Evolutionary conservation across 2,329 filamentous ascomycete genomes (phyloP).

Genomic region (Nigrograna mackinnonii): DNA sequence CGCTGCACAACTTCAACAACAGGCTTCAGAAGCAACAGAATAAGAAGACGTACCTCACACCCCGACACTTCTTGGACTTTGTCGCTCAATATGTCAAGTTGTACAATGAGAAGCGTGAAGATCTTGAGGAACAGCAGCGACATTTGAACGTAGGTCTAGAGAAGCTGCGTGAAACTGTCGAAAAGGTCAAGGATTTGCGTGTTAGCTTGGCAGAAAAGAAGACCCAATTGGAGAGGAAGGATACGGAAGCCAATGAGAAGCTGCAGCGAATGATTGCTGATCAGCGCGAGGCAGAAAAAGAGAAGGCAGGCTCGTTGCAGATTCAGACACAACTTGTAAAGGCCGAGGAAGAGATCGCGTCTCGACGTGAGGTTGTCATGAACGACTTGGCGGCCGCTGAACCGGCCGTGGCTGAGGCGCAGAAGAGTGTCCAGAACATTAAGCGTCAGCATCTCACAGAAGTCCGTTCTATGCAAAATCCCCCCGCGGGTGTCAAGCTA

Average conservation of each 20-base stretch:
- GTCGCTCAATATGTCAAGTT: conserved; percentile 96
- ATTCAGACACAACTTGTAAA: conserved; percentile 85
- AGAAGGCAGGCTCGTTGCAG: conserved; percentile 84
- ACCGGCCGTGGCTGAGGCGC: conserved; percentile 88
- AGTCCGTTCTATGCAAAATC: conserved; percentile 95
- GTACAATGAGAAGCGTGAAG: conserved; percentile 97
- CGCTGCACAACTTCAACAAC: conserved; percentile 84
- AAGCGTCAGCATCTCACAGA: conserved; percentile 96
- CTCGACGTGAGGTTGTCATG: conserved; percentile 81
- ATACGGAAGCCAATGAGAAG: conserved; percentile 95
- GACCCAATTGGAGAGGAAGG: conserved; percentile 87
- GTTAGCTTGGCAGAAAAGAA: conserved; percentile 94
- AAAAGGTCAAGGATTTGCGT: conserved; percentile 92
- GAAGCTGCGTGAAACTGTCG: conserved; percentile 94
- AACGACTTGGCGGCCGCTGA: conserved; percentile 88
- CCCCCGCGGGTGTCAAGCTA: conserved; percentile 86
- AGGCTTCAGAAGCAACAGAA: conserved; percentile 91
- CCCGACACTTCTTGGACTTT: conserved; percentile 96
- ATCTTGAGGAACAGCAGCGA: conserved; percentile 96
- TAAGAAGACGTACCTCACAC: conserved; percentile 89
- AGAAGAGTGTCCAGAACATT: conserved; percentile 97
- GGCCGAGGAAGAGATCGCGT: conserved; percentile 85
- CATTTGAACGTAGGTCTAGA: conserved; percentile 98
- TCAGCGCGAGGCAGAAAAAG: conserved; percentile 90
- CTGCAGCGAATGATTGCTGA: conserved; percentile 96